Evolutionary conservation across 192 early-diverging fungal genomes (phyloP), one percentile per base, ranked within the genome.

Genomic region (Kickxella alabastrina): DNA sequence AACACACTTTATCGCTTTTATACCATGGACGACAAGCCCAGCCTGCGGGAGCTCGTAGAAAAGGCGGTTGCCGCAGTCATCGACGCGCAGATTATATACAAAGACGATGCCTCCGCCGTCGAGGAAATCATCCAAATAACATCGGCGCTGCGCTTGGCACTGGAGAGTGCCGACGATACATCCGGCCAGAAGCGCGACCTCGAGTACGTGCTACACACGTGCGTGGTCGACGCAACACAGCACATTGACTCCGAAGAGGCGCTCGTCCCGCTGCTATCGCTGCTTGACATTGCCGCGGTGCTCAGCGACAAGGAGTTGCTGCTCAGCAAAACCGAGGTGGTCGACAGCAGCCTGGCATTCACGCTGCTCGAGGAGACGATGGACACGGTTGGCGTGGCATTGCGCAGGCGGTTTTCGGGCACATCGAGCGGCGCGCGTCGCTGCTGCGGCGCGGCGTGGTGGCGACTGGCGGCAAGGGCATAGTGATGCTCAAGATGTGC

Each of bases 401-500:
- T 29, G 3, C 59, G 56, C 0, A n/a, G 32, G 17, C 34, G 23
- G n/a, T 79, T 1, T 79, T 79, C 49, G 59, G 36, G 9, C 66
- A 74, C 17, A 24, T 79, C 10, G 77, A 79, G 49, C 35, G 43
- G 18, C 69, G 77, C 7, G 56, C 58, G 1, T 3, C 29, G 15
- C 23, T 48, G 14, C 35, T 79, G 27, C 52, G 65, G 7, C 52
- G 87, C 78, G 75, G 74, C 48, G 87, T 94, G 75, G 59, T 81
- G 13, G 81, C 89, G 12, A 82, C 68, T 1, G 80, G 79, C 52
- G 94, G 94, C 40, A 97, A 97, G 56, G 89, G 87, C 15, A 66
- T 93, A 4, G 77, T 87, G 3, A 62, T 98, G 29, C 79, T 98
- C 31, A 69, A 88, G 44, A 65, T 91, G 43, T 96, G 91, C 69